Base-by-base conservation (phyloP, 2,329 filamentous ascomycete species). In the Clonostachys chloroleuca region DNA sequence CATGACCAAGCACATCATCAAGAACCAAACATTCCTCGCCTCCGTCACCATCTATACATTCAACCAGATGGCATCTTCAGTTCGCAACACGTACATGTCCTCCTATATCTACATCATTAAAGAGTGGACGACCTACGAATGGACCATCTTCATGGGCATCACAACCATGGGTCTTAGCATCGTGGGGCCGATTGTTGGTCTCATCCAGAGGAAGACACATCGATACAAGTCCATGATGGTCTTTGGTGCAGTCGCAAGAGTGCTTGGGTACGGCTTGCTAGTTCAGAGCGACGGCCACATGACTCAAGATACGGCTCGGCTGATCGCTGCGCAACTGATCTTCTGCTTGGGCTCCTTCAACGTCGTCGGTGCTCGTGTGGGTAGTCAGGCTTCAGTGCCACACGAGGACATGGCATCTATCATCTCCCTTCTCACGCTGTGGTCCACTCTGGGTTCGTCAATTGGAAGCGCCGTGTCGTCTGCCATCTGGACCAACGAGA, bases 181-280 rank as follows among this genome's bases (percentile, higher is more conserved):
- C 5, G 39, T 69, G 5, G 59, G 67, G 0, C 67, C 66, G 4
- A 35, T 71, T 12, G 63, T 62, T 20, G 63, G 63, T 39, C 53
- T 66, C 12, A 53, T 66, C 30, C 68, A 71, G 33, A 52, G 63
- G 0, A 40, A 44, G 18, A 65, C 67, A 0, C 69, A 72, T 47
- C 60, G 68, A 2, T 73, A 72, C 63, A 72, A 71, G 58, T 52
- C 58, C 8, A 46, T 72, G 16, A 66, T 66, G 64, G 48, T 72
- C 30, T 55, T 69, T 35, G 70, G 67, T 12, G 63, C 63, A 4
- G 56, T 53, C 0, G 53, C 62, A 0, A 67, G 56, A n/a, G 48
- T 71, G 2, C 43, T 71, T 16, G 67, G 59, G 6, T 68, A 69
- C 36, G 67, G 60, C 5, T 47, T 71, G 6, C 54, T 67, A 4